These are phyloP conservation scores for Carex sylvatica DNA, from an alignment of 202 grass and related monocot species.

Conservation along the genomic window DNA sequence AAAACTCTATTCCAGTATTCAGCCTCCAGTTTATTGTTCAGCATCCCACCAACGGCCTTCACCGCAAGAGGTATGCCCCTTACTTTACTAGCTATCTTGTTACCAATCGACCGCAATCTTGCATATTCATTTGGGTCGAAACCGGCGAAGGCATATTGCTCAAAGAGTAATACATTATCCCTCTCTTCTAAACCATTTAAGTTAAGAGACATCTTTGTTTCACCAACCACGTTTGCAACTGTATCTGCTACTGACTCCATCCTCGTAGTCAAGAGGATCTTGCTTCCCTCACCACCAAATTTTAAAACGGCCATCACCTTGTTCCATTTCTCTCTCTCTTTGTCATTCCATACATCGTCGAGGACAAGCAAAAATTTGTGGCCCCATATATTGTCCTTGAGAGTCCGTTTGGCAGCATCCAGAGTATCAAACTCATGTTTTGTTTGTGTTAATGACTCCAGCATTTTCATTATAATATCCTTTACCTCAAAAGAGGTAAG, in stretches of 20 bases:
- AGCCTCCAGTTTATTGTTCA: neutral
- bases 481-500: constrained; percentile 22
- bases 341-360: constrained; percentile 37
- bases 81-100: constrained; percentile 12
- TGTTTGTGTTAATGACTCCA: neutral
- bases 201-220: neutral
- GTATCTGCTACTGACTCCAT: constrained; percentile 14
- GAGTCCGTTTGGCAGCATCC: neutral
- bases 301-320: neutral
- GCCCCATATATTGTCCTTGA: neutral
- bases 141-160: constrained; percentile 10
- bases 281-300: constrained; percentile 20
- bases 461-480: constrained; percentile 19
- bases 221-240: neutral
- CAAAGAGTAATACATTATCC: constrained; percentile 7
- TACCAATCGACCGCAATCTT: constrained; percentile 6
- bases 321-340: neutral
- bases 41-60: constrained; percentile 9
- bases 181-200: constrained; percentile 14
- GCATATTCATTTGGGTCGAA: neutral
- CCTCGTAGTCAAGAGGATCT: constrained; percentile 26
- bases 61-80: constrained; percentile 16
- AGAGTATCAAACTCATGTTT: neutral
- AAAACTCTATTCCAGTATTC: constrained; percentile 5
- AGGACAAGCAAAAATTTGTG: constrained; percentile 36